Evolutionary conservation across 495 filamentous ascomycete species (phyloP).

Genomic region (Trichoderma gamsii): DNA sequence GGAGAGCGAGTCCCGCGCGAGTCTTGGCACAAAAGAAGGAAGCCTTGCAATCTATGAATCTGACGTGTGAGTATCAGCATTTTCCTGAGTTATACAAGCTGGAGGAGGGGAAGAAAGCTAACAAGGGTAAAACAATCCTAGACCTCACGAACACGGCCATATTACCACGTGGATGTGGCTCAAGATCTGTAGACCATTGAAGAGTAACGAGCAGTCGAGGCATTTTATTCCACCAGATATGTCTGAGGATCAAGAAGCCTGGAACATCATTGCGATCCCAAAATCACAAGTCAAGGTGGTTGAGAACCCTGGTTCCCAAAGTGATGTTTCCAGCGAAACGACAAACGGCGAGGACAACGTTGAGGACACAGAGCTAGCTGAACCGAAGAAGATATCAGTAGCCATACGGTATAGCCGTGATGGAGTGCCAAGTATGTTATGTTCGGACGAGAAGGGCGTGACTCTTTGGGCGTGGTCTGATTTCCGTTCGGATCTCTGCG

Average conservation of each 20-base stretch:
- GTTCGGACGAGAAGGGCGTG: not conserved
- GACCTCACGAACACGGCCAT: not conserved
- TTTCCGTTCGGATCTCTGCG: not conserved
- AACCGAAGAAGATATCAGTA: not conserved
- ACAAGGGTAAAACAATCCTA: not conserved
- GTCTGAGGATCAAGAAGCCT: not conserved
- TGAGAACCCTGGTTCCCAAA: not conserved
- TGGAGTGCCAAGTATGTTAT: not conserved
- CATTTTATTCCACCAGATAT: not conserved
- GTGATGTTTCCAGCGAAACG: not conserved
- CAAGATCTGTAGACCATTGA: not conserved
- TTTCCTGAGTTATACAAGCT: not conserved
- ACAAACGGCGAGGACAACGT: not conserved
- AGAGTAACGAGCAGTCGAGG: not conserved
- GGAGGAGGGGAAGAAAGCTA: not conserved
- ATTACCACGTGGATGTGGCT: not conserved
- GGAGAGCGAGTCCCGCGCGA: not conserved
- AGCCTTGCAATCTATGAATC: not conserved
- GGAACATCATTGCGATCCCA: not conserved
- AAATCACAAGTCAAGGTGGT: not conserved
- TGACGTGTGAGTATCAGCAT: not conserved
- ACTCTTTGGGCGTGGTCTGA: not conserved
- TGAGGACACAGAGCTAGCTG: not conserved
- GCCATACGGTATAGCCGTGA: not conserved
- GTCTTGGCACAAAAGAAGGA: not conserved